These are phyloP conservation scores for Fusarium domesticum DNA, from an alignment of 2,329 filamentous ascomycete genomes.

Conservation along the genomic window DNA sequence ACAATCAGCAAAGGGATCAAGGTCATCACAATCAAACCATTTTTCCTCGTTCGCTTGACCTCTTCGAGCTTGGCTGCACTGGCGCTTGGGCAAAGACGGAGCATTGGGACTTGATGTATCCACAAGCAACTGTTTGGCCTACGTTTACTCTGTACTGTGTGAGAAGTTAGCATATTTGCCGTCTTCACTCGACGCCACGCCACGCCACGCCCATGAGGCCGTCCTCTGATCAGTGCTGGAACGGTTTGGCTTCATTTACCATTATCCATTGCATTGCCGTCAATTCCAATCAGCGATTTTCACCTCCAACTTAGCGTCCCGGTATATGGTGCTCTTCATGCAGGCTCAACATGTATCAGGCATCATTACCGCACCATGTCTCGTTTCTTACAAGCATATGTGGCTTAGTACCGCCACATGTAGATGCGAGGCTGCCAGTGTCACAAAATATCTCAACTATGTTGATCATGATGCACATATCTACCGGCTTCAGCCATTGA, in stretches of 20 bases:
- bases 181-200: not conserved
- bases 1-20: constrained; percentile 10
- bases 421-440: no score
- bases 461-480: not conserved
- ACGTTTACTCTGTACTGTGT: not conserved
- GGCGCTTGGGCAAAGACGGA: constrained; percentile 1
- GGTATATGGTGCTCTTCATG: no score
- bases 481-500: not conserved
- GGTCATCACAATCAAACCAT: constrained; percentile 29
- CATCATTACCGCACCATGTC: no score
- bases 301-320: not conserved
- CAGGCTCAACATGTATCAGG: no score
- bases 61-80: constrained; percentile 17
- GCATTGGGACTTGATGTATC: constrained; percentile 1
- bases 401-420: no score
- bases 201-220: not conserved
- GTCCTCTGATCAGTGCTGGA: not conserved
- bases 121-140: not conserved
- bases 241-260: not conserved
- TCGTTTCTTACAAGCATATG: no score
- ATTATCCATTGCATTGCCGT: not conserved
- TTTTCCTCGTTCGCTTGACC: constrained; percentile 17
- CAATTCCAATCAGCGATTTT: not conserved
- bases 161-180: not conserved
- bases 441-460: no score